These are phyloP conservation scores for Arthrobotrys pseudoclavata DNA, from an alignment of 2,329 filamentous ascomycete species.

Conservation along the genomic window DNA sequence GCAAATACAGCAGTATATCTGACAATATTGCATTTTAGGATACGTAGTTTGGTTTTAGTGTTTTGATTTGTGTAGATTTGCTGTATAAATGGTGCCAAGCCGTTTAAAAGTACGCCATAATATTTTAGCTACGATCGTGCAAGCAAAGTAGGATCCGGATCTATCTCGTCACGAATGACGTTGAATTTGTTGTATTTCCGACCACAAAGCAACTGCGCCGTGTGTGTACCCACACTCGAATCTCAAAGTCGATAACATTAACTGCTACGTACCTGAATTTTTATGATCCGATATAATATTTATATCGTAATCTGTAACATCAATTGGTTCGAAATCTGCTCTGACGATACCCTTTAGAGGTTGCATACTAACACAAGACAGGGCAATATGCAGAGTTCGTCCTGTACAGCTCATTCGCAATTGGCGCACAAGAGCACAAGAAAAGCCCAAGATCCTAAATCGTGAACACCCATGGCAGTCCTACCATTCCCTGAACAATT, in stretches of 20 bases:
- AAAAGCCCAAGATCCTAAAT: background rate
- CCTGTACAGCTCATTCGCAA: background rate
- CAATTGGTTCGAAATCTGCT: background rate
- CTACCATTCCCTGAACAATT: background rate
- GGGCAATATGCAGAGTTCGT: background rate
- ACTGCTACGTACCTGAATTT: background rate
- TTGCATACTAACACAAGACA: background rate
- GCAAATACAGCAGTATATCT: background rate
- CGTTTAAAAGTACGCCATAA: no score
- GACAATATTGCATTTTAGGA: background rate
- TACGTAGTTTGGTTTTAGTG: background rate
- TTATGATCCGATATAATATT: background rate
- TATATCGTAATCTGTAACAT: background rate
- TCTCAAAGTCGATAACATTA: background rate
- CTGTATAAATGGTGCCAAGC: no score
- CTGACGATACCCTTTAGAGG: no score
- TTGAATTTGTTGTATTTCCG: background rate
- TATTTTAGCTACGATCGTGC: no score
- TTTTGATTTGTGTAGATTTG: background rate
- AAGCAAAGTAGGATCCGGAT: background rate
- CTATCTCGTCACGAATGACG: background rate
- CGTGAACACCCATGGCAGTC: background rate
- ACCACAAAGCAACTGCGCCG: background rate
- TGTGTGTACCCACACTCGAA: background rate
- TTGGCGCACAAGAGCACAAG: background rate